These are phyloP conservation scores for Aspergillus sp. DNA, from an alignment of 2,329 filamentous ascomycete species.

Conservation along the genomic window DNA sequence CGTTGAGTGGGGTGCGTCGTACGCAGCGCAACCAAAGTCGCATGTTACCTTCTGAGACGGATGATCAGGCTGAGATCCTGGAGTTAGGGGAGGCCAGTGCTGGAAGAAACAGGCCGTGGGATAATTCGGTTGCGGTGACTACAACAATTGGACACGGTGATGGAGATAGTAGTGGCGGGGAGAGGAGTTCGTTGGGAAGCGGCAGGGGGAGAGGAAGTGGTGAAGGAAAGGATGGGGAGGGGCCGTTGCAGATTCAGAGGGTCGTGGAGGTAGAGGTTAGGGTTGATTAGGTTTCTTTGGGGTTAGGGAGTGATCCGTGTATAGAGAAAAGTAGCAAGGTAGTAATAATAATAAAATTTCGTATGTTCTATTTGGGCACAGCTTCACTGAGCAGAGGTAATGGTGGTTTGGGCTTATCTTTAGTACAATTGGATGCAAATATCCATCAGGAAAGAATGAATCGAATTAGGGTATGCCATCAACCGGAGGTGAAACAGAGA, in stretches of 20 bases:
- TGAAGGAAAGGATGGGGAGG: not conserved
- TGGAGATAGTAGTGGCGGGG: not conserved
- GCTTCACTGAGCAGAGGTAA: too few relatives aligned
- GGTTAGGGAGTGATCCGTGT: accelerated
- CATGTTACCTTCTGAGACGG: not conserved
- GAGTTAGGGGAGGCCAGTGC: not conserved
- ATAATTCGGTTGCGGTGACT: not conserved
- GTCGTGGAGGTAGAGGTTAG: constrained; percentile 9
- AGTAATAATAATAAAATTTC: too few relatives aligned
- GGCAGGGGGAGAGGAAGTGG: not conserved
- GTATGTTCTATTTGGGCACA: too few relatives aligned
- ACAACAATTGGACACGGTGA: not conserved
- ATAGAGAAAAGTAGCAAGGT: too few relatives aligned
- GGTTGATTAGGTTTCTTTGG: not conserved
- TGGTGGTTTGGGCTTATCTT: too few relatives aligned
- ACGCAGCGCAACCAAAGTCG: constrained; percentile 4
- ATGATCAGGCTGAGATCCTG: constrained; percentile 1
- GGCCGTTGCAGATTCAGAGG: constrained; percentile 1
- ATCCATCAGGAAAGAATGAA: too few relatives aligned
- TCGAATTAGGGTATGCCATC: too few relatives aligned
- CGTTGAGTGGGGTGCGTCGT: not conserved
- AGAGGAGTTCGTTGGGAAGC: not conserved
- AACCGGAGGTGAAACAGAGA: too few relatives aligned
- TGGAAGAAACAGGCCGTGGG: not conserved
- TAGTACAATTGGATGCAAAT: too few relatives aligned